Evolutionary conservation across 2,329 filamentous ascomycete genomes (phyloP).

Genomic region (Pseudogymnoascus sp.): DNA sequence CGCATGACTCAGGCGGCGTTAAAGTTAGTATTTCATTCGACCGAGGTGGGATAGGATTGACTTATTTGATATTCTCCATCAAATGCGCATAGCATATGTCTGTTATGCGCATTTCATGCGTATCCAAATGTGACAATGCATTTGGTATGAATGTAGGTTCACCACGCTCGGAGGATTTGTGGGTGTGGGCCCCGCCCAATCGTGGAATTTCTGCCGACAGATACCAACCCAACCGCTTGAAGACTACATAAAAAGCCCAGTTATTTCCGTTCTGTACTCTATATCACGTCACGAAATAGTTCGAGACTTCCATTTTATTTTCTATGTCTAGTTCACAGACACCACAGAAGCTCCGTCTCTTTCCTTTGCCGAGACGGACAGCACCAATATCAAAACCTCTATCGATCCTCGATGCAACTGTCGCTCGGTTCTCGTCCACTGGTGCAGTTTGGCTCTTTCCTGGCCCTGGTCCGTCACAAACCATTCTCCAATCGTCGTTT

Average conservation of each 20-base stretch:
- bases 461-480: slow-evolving; percentile 9
- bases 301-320: neutral
- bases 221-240: neutral
- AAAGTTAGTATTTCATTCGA: neutral
- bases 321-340: neutral
- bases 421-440: slow-evolving; percentile 33
- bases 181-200: neutral
- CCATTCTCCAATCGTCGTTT: slow-evolving; percentile 25
- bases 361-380: neutral
- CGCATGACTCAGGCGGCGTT: slow-evolving; percentile 4
- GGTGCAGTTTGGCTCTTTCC: slow-evolving; percentile 37
- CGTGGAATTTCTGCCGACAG: neutral
- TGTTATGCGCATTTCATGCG: neutral
- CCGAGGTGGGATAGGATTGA: neutral
- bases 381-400: slow-evolving; percentile 21
- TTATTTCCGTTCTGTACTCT: neutral
- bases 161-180: neutral
- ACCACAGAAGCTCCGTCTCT: neutral
- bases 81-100: neutral
- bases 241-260: neutral
- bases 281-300: neutral
- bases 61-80: neutral
- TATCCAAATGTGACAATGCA: neutral
- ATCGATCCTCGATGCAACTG: slow-evolving; percentile 37
- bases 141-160: neutral